Evolutionary conservation across 495 filamentous ascomycete species (phyloP).

Genomic region (Penicillium odoratum): DNA sequence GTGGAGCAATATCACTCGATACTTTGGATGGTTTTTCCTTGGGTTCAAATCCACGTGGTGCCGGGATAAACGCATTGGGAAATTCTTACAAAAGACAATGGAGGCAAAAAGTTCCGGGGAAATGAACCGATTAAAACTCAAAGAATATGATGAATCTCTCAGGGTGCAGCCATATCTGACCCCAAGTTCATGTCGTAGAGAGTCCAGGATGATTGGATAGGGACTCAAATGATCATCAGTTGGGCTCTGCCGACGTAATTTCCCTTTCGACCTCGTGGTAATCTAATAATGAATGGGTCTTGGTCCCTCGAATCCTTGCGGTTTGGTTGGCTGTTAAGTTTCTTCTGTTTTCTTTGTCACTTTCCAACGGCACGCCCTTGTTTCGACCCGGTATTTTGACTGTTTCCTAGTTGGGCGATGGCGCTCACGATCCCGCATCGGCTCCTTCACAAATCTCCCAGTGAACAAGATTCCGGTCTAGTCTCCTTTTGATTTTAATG

Average conservation of each 20-base stretch:
- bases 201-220: background rate
- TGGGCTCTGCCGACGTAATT: background rate
- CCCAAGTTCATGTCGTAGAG: no score
- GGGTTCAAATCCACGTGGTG: background rate
- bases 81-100: background rate
- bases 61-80: background rate
- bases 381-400: background rate
- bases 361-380: conserved; percentile 1
- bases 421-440: background rate
- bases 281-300: background rate
- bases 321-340: background rate
- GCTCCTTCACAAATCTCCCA: conserved; percentile 1
- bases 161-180: no score
- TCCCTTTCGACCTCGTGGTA: background rate
- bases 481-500: conserved; percentile 9
- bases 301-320: background rate
- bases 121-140: background rate
- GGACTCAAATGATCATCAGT: background rate
- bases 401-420: conserved; percentile 1
- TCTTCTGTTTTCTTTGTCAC: background rate
- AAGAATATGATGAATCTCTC: no score
- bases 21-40: background rate
- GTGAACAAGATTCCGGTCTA: conserved; percentile 10
- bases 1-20: background rate
- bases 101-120: background rate